These are phyloP conservation scores for Xerocomus amazonicus DNA, from an alignment of 1,284 basidiomycete genomes.

Conservation along the genomic window DNA sequence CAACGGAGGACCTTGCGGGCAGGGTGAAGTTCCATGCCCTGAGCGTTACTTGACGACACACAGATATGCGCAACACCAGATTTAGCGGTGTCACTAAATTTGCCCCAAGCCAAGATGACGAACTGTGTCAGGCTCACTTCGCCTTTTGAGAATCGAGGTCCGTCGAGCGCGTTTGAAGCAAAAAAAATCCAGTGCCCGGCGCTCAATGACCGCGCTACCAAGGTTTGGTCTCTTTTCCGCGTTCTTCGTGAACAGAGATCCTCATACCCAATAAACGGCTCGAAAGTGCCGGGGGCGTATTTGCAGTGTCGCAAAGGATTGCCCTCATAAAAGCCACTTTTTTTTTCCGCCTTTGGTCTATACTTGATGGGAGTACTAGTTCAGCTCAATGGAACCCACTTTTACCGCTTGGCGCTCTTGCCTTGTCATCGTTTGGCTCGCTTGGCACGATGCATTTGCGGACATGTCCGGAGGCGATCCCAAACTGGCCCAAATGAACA, in stretches of 20 bases:
- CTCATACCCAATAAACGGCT: not conserved
- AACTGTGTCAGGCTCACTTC: too few species aligned
- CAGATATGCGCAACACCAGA: too few species aligned
- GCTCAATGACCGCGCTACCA: not conserved
- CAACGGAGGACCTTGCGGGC: too few species aligned
- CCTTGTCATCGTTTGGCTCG: constrained; percentile 19
- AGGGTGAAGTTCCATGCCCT: too few species aligned
- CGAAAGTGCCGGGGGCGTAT: constrained; percentile 1
- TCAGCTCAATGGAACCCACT: constrained; percentile 23
- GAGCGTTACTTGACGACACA: too few species aligned
- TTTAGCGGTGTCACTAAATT: too few species aligned
- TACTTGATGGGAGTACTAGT: constrained; percentile 31
- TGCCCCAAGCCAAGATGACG: too few species aligned
- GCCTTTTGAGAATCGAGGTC: too few species aligned
- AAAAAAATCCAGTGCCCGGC: too few species aligned
- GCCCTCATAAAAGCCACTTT: constrained; percentile 12
- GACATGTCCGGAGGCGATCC: constrained; percentile 24
- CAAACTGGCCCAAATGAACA: constrained; percentile 13
- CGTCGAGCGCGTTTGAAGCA: too few species aligned
- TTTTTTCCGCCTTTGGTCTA: constrained; percentile 15
- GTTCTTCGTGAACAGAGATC: not conserved
- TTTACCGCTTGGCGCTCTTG: constrained; percentile 26
- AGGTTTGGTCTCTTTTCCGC: not conserved
- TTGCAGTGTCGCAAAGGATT: constrained; percentile 6
- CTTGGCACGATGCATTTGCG: constrained; percentile 23